phyloP scores from a whole-genome alignment of 2,329 filamentous ascomycete genomes.

The Aspergillus felis region DNA sequence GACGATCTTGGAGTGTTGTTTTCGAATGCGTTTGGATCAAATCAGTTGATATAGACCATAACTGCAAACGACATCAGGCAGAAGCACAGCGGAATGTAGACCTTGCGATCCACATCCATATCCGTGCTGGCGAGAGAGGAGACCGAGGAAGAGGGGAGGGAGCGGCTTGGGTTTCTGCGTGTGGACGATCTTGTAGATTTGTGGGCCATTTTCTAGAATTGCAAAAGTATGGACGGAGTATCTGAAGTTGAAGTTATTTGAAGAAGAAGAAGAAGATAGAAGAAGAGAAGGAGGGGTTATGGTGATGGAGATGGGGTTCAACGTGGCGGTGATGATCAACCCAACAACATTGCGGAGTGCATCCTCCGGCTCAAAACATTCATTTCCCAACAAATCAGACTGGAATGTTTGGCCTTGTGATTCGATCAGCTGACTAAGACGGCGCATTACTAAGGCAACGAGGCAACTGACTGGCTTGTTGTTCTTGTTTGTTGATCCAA shows the following conservation, averaged over 20 bases:
- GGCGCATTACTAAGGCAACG: neutral
- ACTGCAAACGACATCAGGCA: slow-evolving; percentile 37
- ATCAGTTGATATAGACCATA: slow-evolving; percentile 32
- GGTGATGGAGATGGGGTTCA: neutral
- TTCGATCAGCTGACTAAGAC: neutral
- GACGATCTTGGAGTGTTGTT: neutral
- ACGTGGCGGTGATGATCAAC: neutral
- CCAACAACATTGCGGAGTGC: slow-evolving; percentile 1
- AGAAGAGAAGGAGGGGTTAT: slow-evolving; percentile 1
- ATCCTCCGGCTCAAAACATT: slow-evolving; percentile 2
- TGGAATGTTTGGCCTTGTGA: neutral
- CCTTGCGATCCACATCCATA: slow-evolving; percentile 33
- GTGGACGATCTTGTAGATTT: slow-evolving; percentile 12
- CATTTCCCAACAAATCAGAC: neutral
- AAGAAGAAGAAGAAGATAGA: neutral
- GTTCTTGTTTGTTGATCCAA: neutral
- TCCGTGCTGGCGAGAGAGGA: slow-evolving; percentile 15
- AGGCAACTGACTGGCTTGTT: neutral
- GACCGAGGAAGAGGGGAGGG: slow-evolving; percentile 5
- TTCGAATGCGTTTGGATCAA: neutral
- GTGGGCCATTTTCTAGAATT: slow-evolving; percentile 12
- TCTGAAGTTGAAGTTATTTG: neutral
- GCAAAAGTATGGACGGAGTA: neutral
- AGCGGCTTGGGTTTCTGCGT: slow-evolving; percentile 10
- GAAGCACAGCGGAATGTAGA: slow-evolving; percentile 36